Evolutionary conservation across 148 eudicot genomes (phyloP).

Genomic region (Rhododendron molle): DNA sequence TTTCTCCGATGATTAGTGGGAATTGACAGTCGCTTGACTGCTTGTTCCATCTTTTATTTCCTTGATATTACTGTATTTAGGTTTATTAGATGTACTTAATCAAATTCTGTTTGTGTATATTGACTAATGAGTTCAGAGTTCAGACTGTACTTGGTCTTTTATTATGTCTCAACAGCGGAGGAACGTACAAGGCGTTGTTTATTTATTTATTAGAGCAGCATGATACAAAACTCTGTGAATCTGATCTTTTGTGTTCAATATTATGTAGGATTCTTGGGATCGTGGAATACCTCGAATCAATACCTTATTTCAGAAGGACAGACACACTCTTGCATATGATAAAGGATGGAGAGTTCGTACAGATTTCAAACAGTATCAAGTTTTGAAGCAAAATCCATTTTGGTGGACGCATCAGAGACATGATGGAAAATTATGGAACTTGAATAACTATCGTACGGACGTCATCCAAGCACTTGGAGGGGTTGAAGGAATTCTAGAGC

Average conservation of each 20-base stretch:
- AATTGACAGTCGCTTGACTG: neutral
- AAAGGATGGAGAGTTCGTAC: constrained; percentile 99
- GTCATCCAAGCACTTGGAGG: constrained; percentile 99
- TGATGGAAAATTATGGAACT: constrained; percentile 97
- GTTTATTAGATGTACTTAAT: neutral
- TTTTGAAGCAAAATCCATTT: constrained; percentile 96
- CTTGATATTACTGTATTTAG: neutral
- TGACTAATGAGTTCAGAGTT: neutral
- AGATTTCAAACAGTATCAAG: constrained; percentile 97
- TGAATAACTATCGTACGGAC: constrained; percentile 97
- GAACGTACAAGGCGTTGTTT: neutral
- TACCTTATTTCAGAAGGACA: constrained; percentile 96
- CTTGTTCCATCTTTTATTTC: neutral
- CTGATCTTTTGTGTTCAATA: constrained; percentile 8
- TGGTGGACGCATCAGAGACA: constrained; percentile 99
- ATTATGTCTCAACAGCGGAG: neutral
- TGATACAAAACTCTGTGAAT: neutral
- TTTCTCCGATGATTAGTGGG: neutral
- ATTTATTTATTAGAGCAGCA: neutral
- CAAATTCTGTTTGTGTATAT: neutral
- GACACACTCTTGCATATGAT: constrained; percentile 98
- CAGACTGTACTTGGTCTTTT: neutral
- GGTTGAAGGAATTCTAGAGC: constrained; percentile 97
- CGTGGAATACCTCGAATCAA: constrained; percentile 98
- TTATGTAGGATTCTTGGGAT: constrained; percentile 86